Conservation (phyloP, 1,139 yeast species). For the Saccharomyces hybrid region DNA sequence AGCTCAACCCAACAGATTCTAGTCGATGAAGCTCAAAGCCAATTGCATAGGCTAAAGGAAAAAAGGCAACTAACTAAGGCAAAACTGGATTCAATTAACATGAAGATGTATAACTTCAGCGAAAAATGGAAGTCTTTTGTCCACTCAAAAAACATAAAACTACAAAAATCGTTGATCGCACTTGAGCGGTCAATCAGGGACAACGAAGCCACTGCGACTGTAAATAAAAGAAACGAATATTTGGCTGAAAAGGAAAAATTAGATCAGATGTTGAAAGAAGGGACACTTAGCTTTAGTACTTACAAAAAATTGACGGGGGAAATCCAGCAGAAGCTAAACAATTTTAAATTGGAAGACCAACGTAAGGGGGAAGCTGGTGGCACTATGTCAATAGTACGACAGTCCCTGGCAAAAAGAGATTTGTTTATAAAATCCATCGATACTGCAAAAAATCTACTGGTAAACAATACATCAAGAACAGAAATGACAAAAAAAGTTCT, state of each 20-base stretch:
- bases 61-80: slow-evolving; percentile 15
- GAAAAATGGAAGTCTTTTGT: slow-evolving; percentile 11
- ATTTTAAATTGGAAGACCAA: slow-evolving; percentile 7
- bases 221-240: slow-evolving; percentile 15
- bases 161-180: slow-evolving; percentile 15
- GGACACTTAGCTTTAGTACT: slow-evolving; percentile 10
- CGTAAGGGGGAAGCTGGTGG: slow-evolving; percentile 1
- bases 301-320: slow-evolving; percentile 8
- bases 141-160: slow-evolving; percentile 11
- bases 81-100: slow-evolving; percentile 14
- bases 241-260: slow-evolving; percentile 14
- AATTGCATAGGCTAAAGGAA: slow-evolving; percentile 7
- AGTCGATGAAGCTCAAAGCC: slow-evolving; percentile 13
- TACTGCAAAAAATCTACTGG: slow-evolving; percentile 19
- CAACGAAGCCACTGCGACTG: slow-evolving; percentile 6
- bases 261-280: slow-evolving; percentile 13
- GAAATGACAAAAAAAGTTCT: slow-evolving; percentile 16
- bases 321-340: slow-evolving; percentile 14
- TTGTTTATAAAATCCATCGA: slow-evolving; percentile 20
- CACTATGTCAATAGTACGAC: background rate
- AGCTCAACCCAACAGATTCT: slow-evolving; percentile 15
- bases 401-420: slow-evolving; percentile 5
- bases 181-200: slow-evolving; percentile 13
- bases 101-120: slow-evolving; percentile 8
- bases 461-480: slow-evolving; percentile 19